A percentile compares a stretch with the other conserved stretches of the same genome.
Evolutionary conservation across 75 land plant species (phyloP).

Genomic region (Pinus taeda): DNA sequence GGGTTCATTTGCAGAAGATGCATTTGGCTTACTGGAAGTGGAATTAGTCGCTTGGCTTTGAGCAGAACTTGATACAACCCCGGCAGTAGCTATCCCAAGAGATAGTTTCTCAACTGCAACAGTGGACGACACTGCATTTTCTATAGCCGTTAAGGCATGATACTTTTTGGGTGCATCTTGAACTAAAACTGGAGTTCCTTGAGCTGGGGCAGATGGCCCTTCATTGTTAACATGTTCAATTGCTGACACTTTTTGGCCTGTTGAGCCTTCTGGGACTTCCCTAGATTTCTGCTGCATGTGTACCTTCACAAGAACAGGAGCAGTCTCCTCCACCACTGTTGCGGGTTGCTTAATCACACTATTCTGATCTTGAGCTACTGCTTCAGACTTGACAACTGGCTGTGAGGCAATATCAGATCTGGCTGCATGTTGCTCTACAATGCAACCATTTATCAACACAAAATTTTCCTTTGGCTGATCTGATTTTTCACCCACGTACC

Average conservation of each 20-base stretch:
- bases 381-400: background rate
- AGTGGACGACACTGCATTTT: conserved; percentile 1
- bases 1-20: too few species aligned
- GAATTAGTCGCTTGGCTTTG: too few species aligned
- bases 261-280: background rate
- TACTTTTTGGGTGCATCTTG: conserved; percentile 23
- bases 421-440: too few species aligned
- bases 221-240: conserved; percentile 12
- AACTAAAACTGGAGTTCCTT: conserved; percentile 10
- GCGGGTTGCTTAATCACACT: background rate
- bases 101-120: conserved; percentile 15
- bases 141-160: conserved; percentile 10
- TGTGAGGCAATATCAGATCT: background rate
- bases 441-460: background rate
- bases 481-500: conserved; percentile 26
- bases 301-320: conserved; percentile 6
- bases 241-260: conserved; percentile 8
- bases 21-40: too few species aligned
- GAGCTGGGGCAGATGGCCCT: background rate
- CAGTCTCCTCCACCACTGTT: background rate
- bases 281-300: background rate
- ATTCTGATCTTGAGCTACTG: background rate
- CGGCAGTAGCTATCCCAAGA: background rate
- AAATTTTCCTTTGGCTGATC: background rate
- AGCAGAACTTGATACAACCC: too few species aligned